Conservation (phyloP, 371 early-diverging fungal species). For the Actinomortierella ambigua region DNA sequence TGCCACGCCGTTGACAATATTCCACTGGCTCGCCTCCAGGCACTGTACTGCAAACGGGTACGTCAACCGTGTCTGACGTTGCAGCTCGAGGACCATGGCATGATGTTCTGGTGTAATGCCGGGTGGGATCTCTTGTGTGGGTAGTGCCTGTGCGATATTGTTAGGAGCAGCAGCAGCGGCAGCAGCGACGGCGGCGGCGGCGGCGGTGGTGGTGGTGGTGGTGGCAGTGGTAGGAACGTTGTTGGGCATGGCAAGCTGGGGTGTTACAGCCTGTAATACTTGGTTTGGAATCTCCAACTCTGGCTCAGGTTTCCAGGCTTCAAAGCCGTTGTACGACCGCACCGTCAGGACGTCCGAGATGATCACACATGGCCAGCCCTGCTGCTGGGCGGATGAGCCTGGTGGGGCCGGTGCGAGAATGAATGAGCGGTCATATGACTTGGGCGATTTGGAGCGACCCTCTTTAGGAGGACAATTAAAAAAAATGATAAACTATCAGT, state of each 20-base stretch:
- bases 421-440: constrained; percentile 37
- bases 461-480: too few relatives aligned
- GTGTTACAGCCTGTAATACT: too few relatives aligned
- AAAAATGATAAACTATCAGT: too few relatives aligned
- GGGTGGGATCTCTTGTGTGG: background rate
- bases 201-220: too few relatives aligned
- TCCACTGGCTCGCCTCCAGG: constrained; percentile 19
- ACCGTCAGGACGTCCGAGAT: constrained; percentile 31
- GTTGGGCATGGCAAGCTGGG: too few relatives aligned
- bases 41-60: constrained; percentile 27
- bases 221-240: too few relatives aligned
- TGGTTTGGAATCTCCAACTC: background rate
- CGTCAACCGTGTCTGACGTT: constrained; percentile 16
- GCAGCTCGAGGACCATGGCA: constrained; percentile 18
- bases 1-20: constrained; percentile 12
- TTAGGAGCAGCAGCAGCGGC: background rate
- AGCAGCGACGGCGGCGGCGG: background rate
- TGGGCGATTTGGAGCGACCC: background rate
- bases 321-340: constrained; percentile 21
- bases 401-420: constrained; percentile 24
- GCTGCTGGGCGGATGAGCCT: constrained; percentile 15
- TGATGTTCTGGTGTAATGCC: constrained; percentile 17
- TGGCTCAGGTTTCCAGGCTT: constrained; percentile 31
- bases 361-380: constrained; percentile 35
- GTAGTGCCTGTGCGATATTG: background rate